These are phyloP conservation scores for Trichoderma oligosporum DNA, from an alignment of 2,329 filamentous ascomycete species.

Conservation along the genomic window DNA sequence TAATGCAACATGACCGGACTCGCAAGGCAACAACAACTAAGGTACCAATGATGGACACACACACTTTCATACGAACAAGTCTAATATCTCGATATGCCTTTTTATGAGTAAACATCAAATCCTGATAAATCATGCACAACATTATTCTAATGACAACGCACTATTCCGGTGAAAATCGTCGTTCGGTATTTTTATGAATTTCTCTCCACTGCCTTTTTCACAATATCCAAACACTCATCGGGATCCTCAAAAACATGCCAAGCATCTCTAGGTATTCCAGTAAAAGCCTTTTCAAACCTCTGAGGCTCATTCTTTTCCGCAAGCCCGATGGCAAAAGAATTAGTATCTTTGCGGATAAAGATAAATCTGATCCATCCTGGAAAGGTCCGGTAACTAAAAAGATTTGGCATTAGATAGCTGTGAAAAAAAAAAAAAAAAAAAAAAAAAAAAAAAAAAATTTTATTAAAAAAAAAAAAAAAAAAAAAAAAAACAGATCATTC, in stretches of 20 bases:
- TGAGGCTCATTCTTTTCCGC: conserved; percentile 68
- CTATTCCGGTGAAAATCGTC: too few species aligned
- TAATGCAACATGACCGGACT: too few species aligned
- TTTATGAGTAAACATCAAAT: too few species aligned
- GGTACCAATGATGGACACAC: too few species aligned
- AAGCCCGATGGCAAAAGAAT: conserved; percentile 66
- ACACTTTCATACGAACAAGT: too few species aligned
- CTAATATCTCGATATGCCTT: too few species aligned
- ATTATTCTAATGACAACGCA: too few species aligned
- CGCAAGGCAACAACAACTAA: too few species aligned
- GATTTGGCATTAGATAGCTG: too few species aligned
- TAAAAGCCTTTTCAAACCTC: conserved; percentile 81
- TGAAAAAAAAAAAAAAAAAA: too few species aligned
- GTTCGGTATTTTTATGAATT: conserved; percentile 5
- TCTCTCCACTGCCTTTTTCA: conserved; percentile 27
- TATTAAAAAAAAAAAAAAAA: conserved; percentile 9
- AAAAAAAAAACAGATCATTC: conserved; percentile 16
- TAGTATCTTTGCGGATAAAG: conserved; percentile 77
- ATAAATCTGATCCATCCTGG: conserved; percentile 79
- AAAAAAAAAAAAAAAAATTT: too few species aligned
- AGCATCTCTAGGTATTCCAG: conserved; percentile 61
- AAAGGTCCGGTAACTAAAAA: conserved; percentile 56
- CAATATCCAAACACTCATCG: conserved; percentile 51
- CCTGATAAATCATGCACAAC: too few species aligned
- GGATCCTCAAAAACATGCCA: conserved; percentile 86